Percentiles rank a stretch among this genome's conserved stretches.
Evolutionary conservation across 148 eudicot genomes (phyloP).

Genomic region (Cornus suecica): DNA sequence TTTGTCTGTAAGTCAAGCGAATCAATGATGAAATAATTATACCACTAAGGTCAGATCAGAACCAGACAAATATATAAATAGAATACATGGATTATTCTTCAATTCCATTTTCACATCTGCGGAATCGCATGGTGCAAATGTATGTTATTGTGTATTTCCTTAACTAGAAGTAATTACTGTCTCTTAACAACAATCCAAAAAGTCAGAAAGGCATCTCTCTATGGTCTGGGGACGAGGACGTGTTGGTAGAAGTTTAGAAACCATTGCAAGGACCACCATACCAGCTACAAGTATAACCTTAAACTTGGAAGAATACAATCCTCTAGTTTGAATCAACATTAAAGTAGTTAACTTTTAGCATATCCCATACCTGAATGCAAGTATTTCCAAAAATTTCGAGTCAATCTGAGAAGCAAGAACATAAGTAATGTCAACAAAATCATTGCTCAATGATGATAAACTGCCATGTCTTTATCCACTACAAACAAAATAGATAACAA

Average conservation of each 20-base stretch:
- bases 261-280: not conserved
- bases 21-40: not conserved
- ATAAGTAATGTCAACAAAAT: not conserved
- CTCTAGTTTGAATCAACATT: not conserved
- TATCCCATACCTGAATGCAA: conserved; percentile 48
- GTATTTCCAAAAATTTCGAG: conserved; percentile 44
- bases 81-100: conserved; percentile 1
- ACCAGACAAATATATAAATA: not conserved
- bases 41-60: not conserved
- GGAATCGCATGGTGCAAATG: not conserved
- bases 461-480: not conserved
- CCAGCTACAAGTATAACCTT: not conserved
- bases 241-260: not conserved
- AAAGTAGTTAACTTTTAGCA: not conserved
- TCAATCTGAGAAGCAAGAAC: conserved; percentile 38
- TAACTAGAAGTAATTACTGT: not conserved
- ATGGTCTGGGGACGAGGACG: not conserved
- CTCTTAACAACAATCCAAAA: not conserved
- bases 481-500: not conserved
- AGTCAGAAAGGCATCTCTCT: not conserved
- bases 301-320: conserved; percentile 1
- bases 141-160: not conserved
- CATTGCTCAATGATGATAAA: not conserved
- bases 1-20: conserved; percentile 42
- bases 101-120: not conserved